Base-by-base conservation (phyloP, 2,329 filamentous ascomycete genomes). In the Incumbomyces delicatus region DNA sequence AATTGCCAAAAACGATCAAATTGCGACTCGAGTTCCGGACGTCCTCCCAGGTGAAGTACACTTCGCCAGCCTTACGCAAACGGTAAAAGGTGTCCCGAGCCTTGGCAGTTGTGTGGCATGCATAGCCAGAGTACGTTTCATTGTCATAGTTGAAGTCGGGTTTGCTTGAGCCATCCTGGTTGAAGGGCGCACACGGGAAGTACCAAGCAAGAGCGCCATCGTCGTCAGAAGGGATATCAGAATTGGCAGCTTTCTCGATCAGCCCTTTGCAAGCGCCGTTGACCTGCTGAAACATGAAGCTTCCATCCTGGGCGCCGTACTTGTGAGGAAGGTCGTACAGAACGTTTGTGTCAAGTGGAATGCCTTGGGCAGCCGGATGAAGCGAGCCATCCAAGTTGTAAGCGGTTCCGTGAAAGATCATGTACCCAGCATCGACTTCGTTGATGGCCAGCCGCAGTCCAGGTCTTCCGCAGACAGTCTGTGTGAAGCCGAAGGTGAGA, bases 261-360 rank as follows among this genome's bases (percentile, higher is more conserved):
- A 96, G 67, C 8, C 77, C 85, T 69, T 96, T 98, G 76, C 92
- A 98, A 52, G 85, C 85, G 40, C 92, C 94, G 58, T 98, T 98
- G 64, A 98, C 92, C 56, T 96, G 94, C 63, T 98, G 92, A 68
- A 98, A 98, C 60, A 98, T 69, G 63, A 98, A 98, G 61, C 89
- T 96, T 48, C 87, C 90, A 62, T 98, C 94, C 65, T 85, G 77
- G n/a, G 89, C 92, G 46, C 81, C 83, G 57, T 90, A 80, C 60
- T 86, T 86, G 56, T 83, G 77, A 1, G 82, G 76, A n/a, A 94
- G 69, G 62, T 95, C 88, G 60, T 80, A 96, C 12, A 98, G 71
- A 18, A 98, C 81, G 59, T 96, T 95, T 20, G 85, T 73, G 27
- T 75, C 76, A 2, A 71, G 63, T 1, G 85, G 78, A 54, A 98